A percentile compares a stretch with the other conserved stretches of the same genome.
Evolutionary conservation across 805 yeast genomes (phyloP).

Genomic region (Sugiyamaella qingdaonensis): DNA sequence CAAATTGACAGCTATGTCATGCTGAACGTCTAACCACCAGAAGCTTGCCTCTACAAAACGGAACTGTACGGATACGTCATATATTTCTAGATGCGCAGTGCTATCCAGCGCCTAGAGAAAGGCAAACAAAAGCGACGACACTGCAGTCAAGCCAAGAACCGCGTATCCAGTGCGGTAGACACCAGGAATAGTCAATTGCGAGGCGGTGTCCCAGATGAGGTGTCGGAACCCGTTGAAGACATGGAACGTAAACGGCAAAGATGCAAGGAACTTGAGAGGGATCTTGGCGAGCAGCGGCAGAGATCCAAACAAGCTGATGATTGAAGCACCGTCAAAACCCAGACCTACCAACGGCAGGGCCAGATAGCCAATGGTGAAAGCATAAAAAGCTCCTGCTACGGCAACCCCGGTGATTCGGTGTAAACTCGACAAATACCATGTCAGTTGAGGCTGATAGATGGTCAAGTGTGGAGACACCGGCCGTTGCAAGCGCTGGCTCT

Average conservation of each 20-base stretch:
- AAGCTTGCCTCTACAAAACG: too few relatives aligned
- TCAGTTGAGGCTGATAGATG: conserved; percentile 87
- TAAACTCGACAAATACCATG: conserved; percentile 71
- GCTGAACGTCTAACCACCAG: too few relatives aligned
- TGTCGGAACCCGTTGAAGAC: conserved; percentile 86
- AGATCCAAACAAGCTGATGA: conserved; percentile 54
- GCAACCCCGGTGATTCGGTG: conserved; percentile 89
- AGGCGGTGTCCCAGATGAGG: conserved; percentile 87
- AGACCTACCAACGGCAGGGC: conserved; percentile 61
- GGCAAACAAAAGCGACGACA: conserved; percentile 48
- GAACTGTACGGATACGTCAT: too few relatives aligned
- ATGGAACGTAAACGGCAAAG: conserved; percentile 87
- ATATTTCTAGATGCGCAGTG: too few relatives aligned
- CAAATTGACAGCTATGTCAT: too few relatives aligned
- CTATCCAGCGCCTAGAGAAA: conserved; percentile 26
- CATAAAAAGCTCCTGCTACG: conserved; percentile 75
- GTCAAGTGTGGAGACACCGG: conserved; percentile 88
- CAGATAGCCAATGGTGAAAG: conserved; percentile 70
- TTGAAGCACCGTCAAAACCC: conserved; percentile 46
- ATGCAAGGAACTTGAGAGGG: conserved; percentile 61
- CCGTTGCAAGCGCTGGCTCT: conserved; percentile 79
- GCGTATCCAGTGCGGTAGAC: conserved; percentile 89
- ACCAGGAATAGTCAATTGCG: conserved; percentile 73
- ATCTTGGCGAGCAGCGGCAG: conserved; percentile 62
- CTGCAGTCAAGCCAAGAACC: conserved; percentile 60